Evolutionary conservation across 345 rosid genomes (phyloP).

Genomic region (Odontarrhena argentea): DNA sequence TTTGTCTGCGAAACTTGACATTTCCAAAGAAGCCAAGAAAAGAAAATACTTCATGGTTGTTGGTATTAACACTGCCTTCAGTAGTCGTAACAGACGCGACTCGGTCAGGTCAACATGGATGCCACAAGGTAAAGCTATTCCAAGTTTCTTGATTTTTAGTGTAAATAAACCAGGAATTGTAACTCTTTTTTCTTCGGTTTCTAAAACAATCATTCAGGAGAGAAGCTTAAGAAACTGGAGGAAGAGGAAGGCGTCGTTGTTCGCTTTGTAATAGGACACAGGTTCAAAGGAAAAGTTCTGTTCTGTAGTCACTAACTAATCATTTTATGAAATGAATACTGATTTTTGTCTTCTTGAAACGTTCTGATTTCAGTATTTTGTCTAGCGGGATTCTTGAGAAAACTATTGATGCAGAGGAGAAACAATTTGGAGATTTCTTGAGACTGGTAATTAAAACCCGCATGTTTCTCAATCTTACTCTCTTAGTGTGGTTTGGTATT

Average conservation of each 20-base stretch:
- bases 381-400: conserved; percentile 61
- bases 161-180: background rate
- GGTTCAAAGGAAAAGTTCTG: conserved; percentile 41
- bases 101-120: conserved; percentile 82
- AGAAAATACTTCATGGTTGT: conserved; percentile 68
- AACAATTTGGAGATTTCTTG: conserved; percentile 60
- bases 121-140: conserved; percentile 57
- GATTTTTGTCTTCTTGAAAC: background rate
- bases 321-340: background rate
- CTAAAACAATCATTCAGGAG: conserved; percentile 37
- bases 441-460: conserved; percentile 57
- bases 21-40: conserved; percentile 17
- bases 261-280: conserved; percentile 77
- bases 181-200: background rate
- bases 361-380: conserved; percentile 37
- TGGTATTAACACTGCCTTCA: conserved; percentile 76
- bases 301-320: background rate
- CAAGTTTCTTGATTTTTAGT: background rate
- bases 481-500: background rate
- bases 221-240: conserved; percentile 57
- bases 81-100: conserved; percentile 71
- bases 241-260: conserved; percentile 69
- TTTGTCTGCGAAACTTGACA: conserved; percentile 30
- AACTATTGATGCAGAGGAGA: conserved; percentile 68
- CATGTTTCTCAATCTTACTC: conserved; percentile 2